Evolutionary conservation across 176 grass and related monocot genomes (phyloP).

Genomic region (Lolium rigidum): DNA sequence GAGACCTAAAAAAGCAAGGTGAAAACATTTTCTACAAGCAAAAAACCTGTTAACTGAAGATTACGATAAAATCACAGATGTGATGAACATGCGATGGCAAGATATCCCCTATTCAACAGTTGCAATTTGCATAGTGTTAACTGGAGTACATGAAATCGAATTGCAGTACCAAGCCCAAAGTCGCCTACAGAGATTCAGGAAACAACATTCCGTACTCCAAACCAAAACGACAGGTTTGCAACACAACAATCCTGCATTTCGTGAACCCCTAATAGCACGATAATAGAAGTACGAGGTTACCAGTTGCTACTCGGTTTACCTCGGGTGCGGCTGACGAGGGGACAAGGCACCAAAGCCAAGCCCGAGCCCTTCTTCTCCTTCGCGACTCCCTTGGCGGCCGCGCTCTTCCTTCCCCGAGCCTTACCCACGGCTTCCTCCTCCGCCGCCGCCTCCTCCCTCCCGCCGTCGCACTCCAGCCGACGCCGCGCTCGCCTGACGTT

Average conservation of each 20-base stretch:
- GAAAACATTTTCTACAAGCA: background rate
- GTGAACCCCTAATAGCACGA: conserved; percentile 7
- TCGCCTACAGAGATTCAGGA: background rate
- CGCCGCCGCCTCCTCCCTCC: background rate
- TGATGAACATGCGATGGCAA: background rate
- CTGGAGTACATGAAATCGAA: background rate
- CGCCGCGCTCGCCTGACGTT: conserved; percentile 15
- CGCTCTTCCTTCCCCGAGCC: conserved; percentile 42
- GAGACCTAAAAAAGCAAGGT: conserved; percentile 12
- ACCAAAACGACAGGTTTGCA: background rate
- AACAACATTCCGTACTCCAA: background rate
- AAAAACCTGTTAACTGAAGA: background rate
- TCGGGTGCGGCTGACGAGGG: conserved; percentile 13
- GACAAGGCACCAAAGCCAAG: conserved; percentile 38
- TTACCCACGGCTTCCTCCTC: conserved; percentile 45
- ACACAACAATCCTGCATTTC: background rate
- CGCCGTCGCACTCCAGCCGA: conserved; percentile 2
- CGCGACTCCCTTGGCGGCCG: background rate
- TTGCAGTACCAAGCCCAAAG: background rate
- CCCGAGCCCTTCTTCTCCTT: conserved; percentile 47
- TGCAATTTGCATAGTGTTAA: background rate
- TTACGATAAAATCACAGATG: background rate
- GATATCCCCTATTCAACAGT: background rate
- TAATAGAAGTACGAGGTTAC: background rate
- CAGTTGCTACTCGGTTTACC: conserved; percentile 21